Evolutionary conservation across 2,329 filamentous ascomycete genomes (phyloP), one percentile per base, ranked within the genome.

Genomic region (Clonostachys sp.): DNA sequence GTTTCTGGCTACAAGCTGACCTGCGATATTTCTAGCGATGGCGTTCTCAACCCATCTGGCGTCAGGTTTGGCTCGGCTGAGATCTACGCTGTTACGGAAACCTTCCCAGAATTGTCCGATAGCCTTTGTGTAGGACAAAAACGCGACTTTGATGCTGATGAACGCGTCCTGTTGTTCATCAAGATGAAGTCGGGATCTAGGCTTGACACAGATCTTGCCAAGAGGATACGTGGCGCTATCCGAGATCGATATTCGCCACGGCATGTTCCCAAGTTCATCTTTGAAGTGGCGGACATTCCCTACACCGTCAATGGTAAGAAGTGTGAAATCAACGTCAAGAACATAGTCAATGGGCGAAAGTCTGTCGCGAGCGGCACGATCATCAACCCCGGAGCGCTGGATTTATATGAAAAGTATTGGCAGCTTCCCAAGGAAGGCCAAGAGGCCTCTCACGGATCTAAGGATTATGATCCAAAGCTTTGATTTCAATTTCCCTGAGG

Each of bases 301-400:
- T 48, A 48, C 18, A 52, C 50, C 14, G 42, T 48, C 5, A 52
- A 52, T 14, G 46, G 50, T 2, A 52, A 52, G 24, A 52, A 50
- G 39, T 52, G 50, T 41, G 50, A 52, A 38, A 46, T 50, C 33
- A 48, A 48, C 20, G 48, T 52, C 20, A 52, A 52, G 39, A 45
- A 52, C 30, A 43, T 50, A 14, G 43, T 52, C 10, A 41, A 34
- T 20, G 12, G 42, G 14, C 43, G 48, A 20, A 48, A 35, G 3
- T 38, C 38, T 7, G 12, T 41, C 7, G 41, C 45, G 36, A 52
- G 50, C 18, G 46, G 41, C 12, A 52, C 48, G 3, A 48, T 52
- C 1, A 48, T 46, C 5, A 38, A 16, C 35, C 35, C 35, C 13
- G 16, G 16, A 5, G 35, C 35, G 16, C 35, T 38, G 4, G 35